Percentiles rank a stretch among this genome's conserved stretches.
phyloP scores from a whole-genome alignment of 495 filamentous ascomycete species.

The Annulohypoxylon bovei region DNA sequence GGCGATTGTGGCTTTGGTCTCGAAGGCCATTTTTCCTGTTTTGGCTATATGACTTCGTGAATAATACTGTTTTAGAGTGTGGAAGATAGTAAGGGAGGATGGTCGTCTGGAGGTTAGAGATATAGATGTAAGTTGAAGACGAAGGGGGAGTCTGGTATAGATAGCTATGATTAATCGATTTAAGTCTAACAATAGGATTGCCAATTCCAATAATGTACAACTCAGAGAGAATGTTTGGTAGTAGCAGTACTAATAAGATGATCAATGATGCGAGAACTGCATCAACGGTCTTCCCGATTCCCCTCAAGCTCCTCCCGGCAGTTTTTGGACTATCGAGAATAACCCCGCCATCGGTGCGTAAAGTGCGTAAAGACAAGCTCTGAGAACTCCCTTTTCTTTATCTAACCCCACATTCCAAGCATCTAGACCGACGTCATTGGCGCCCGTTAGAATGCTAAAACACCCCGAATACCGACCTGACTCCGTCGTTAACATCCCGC shows the following conservation, averaged over 20 bases:
- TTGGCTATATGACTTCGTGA: not conserved
- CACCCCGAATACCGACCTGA: conserved; percentile 37
- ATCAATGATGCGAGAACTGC: conserved; percentile 31
- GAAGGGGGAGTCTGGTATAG: not conserved
- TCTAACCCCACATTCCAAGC: conserved; percentile 37
- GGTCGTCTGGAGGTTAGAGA: conserved; percentile 1
- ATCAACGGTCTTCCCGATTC: conserved; percentile 26
- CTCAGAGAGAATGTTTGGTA: conserved; percentile 2
- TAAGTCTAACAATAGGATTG: conserved; percentile 21
- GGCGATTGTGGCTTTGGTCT: conserved; percentile 87
- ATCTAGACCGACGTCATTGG: conserved; percentile 35
- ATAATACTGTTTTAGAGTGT: not conserved
- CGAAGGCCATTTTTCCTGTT: conserved; percentile 72
- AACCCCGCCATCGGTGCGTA: conserved; percentile 29
- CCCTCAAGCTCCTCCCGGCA: conserved; percentile 41
- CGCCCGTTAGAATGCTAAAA: conserved; percentile 1
- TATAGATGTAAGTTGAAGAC: not conserved
- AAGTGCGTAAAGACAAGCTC: not conserved
- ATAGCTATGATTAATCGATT: not conserved
- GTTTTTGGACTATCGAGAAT: conserved; percentile 20
- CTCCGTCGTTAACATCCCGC: conserved; percentile 17
- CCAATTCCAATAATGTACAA: conserved; percentile 33
- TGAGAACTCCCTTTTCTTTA: conserved; percentile 15
- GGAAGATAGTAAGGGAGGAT: not conserved
- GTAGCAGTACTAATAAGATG: not conserved